Evolutionary conservation across 352 stramenopile species (phyloP), one percentile per base, ranked within the genome.

Genomic region (Aphanomyces stellatus): DNA sequence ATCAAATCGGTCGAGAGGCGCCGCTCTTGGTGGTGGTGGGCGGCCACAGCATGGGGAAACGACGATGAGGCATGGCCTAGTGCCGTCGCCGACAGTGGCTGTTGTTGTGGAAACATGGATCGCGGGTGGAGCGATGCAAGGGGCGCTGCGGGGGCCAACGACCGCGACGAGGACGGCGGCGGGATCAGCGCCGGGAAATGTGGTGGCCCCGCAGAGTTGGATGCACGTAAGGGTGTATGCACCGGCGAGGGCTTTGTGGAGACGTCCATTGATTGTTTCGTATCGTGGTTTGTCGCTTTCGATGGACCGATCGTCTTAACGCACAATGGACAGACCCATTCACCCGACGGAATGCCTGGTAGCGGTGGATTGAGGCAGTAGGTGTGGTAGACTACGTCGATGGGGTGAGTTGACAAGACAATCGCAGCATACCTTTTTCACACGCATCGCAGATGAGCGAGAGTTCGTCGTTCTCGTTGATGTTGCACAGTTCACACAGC

Each of bases 401-500:
- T n/a, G 30, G 51, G 8, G 22, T 27, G 51, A 24, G 11, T 11
- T 2, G 11, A 53, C 43, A 27, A 57, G 13, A 27, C 48, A 25
- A 56, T 10, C 24, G 11, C 24, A 56, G 42, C 22, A 30, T 27
- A 64, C 55, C 55, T 64, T 64, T 64, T 5, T 64, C 55, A 28
- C 55, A 64, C 8, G 55, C 55, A 24, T 64, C 55, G 35, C 55
- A 64, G 10, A 64, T 64, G 17, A 64, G 37, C 31, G 33, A 51
- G 17, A 64, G 40, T 19, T 64, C 55, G 55, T 64, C 55, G 55
- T 64, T 64, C 35, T 64, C 55, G 35, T 64, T 64, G 55, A 64
- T 46, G 35, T 46, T 22, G 34, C 55, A 64, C 4, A 64, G 8
- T 31, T 64, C 55, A 28, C 55, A 64, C n/a, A 64, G 55, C 10